Evolutionary conservation across 441 rosid genomes (phyloP), one percentile per base, ranked within the genome.

Genomic region (California macrophylla): DNA sequence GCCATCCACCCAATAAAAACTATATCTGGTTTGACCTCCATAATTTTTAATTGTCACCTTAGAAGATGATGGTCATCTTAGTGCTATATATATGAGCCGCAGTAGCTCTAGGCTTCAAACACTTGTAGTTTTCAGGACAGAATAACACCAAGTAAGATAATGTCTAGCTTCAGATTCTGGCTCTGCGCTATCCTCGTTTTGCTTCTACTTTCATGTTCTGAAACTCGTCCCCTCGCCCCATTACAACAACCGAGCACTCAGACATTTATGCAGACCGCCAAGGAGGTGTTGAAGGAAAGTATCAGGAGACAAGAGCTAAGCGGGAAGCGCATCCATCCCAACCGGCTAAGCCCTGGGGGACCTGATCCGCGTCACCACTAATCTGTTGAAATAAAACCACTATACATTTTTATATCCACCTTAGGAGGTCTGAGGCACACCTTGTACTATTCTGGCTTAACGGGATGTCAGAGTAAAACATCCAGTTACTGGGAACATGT

Each of bases 301-400:
- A 23, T 56, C 63, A 18, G 63, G 3, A 23, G 63, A 56, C 63
- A 56, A 21, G 28, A 21, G 29, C 63, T 56, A 3, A 56, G 63
- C 28, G 63, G 63, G 63, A 56, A 56, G 63, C 63, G 63, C 13
- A 21, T 56, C 28, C 28, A 56, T 21, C 63, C 63, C 26, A 47
- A 2, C 60, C 74, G 95, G 69, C 54, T 77, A 0, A 87, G 92
- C 64, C 97, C 97, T 2, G 97, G 97, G 12, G 93, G 95, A 45
- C 95, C 92, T 25, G 92, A 89, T 75, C 90, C 92, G 18, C 85
- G 77, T 38, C 93, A 88, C 75, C 91, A 88, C 65, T 85, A 68
- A 66, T 36, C 28, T 50, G 23, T 50, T 23, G 10, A 56, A 21
- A 56, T 56, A 5, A 21, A 21, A 24, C 58, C 12, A n/a, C 15